phyloP scores from a whole-genome alignment of 441 rosid species.

The Breynia disticha region DNA sequence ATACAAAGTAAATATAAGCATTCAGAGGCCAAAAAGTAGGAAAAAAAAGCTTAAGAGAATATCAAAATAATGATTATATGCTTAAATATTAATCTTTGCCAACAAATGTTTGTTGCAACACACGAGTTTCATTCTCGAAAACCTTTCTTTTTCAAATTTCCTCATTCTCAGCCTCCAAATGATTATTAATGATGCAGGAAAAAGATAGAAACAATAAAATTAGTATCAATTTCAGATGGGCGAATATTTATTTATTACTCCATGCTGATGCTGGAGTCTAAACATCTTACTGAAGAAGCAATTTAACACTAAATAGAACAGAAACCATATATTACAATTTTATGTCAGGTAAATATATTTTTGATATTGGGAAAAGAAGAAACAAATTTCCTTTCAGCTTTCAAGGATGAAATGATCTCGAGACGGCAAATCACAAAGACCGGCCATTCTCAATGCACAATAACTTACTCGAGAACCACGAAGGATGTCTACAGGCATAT shows the following conservation, averaged over 20 bases:
- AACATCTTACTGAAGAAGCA: background rate
- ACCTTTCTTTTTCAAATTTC: background rate
- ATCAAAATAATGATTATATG: background rate
- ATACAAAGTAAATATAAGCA: background rate
- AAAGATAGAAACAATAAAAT: background rate
- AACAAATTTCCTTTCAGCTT: background rate
- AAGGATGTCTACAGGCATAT: conserved; percentile 38
- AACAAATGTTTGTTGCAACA: background rate
- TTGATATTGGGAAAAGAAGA: background rate
- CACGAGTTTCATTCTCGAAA: background rate
- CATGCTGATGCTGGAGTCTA: background rate
- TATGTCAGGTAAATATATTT: background rate
- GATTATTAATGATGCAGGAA: background rate
- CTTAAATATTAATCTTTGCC: background rate
- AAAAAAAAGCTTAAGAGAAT: conserved; percentile 2
- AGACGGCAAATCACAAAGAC: conserved; percentile 5
- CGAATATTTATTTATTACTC: background rate
- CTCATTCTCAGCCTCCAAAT: background rate
- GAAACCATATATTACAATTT: background rate
- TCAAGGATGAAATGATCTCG: background rate
- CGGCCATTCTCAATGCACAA: conserved; percentile 3
- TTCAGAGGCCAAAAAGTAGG: conserved; percentile 1
- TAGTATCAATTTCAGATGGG: background rate
- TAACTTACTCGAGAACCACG: conserved; percentile 46
- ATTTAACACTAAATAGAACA: background rate